Evolutionary conservation across 495 filamentous ascomycete genomes (phyloP).

Genomic region (Annulohypoxylon bovei): DNA sequence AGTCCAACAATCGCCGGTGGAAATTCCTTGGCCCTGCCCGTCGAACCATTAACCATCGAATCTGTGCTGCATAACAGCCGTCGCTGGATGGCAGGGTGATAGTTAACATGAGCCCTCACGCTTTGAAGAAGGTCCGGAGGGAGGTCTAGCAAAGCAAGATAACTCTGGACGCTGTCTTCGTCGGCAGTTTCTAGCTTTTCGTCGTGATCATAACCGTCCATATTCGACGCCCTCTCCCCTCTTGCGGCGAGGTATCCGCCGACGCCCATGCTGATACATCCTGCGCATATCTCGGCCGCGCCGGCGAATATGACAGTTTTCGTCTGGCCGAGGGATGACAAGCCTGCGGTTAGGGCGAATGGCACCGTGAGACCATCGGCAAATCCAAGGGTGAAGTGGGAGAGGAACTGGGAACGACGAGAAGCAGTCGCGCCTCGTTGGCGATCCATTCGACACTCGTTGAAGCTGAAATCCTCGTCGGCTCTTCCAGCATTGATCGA

Average conservation of each 20-base stretch:
- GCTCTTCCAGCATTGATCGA: not conserved
- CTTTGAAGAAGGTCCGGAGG: conserved; percentile 73
- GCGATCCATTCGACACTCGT: not conserved
- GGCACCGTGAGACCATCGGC: conserved; percentile 73
- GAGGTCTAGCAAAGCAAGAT: conserved; percentile 59
- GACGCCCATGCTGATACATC: conserved; percentile 76
- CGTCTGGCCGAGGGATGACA: conserved; percentile 68
- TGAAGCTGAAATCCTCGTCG: conserved; percentile 5
- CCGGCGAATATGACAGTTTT: conserved; percentile 75
- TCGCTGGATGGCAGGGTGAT: conserved; percentile 67
- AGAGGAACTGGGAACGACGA: conserved; percentile 48
- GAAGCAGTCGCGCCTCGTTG: not conserved
- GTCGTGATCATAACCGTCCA: not conserved
- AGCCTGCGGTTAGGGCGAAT: conserved; percentile 71
- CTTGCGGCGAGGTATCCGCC: conserved; percentile 76
- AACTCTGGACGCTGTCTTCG: conserved; percentile 26
- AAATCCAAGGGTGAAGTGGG: conserved; percentile 63
- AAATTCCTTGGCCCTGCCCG: conserved; percentile 16
- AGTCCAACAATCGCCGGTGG: conserved; percentile 52
- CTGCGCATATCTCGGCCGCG: conserved; percentile 73
- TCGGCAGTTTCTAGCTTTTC: conserved; percentile 17
- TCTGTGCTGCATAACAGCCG: conserved; percentile 14
- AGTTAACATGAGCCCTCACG: conserved; percentile 71
- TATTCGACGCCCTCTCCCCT: conserved; percentile 62
- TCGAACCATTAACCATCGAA: conserved; percentile 5